These are phyloP conservation scores for Tephrocybe rancida DNA, from an alignment of 768 basidiomycete species.

Conservation along the genomic window DNA sequence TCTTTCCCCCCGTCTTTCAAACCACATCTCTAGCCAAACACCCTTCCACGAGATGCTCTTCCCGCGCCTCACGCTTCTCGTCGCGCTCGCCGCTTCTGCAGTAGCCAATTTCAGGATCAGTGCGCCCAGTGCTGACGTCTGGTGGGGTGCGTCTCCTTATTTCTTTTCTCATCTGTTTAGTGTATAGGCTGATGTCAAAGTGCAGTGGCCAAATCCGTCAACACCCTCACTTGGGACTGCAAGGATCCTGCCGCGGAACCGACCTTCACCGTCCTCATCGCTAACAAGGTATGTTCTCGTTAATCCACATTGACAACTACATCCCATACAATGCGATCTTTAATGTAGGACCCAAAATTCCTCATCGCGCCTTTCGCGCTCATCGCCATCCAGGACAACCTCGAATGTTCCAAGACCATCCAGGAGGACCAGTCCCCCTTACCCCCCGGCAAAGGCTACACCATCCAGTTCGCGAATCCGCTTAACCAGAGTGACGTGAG, in stretches of 20 bases:
- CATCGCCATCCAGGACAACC: constrained; percentile 55
- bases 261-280: constrained; percentile 55
- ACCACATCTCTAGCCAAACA: too few species aligned
- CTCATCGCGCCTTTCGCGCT: constrained; percentile 43
- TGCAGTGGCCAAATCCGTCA: constrained; percentile 57
- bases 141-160: constrained; percentile 61
- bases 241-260: constrained; percentile 27
- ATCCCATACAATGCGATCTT: too few species aligned
- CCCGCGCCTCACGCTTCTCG: constrained; percentile 32
- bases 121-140: constrained; percentile 44
- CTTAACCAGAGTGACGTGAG: constrained; percentile 59
- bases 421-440: constrained; percentile 45
- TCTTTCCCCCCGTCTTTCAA: too few species aligned
- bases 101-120: constrained; percentile 47
- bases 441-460: constrained; percentile 48
- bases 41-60: too few species aligned
- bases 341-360: constrained; percentile 34
- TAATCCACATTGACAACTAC: not conserved
- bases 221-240: constrained; percentile 64
- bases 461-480: constrained; percentile 48
- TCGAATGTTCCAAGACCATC: constrained; percentile 59
- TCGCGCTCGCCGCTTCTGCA: constrained; percentile 39
- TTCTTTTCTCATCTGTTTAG: not conserved
- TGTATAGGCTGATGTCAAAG: not conserved
- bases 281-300: constrained; percentile 32